Conservation (phyloP, 768 basidiomycete genomes). For the Suillus spraguei region DNA sequence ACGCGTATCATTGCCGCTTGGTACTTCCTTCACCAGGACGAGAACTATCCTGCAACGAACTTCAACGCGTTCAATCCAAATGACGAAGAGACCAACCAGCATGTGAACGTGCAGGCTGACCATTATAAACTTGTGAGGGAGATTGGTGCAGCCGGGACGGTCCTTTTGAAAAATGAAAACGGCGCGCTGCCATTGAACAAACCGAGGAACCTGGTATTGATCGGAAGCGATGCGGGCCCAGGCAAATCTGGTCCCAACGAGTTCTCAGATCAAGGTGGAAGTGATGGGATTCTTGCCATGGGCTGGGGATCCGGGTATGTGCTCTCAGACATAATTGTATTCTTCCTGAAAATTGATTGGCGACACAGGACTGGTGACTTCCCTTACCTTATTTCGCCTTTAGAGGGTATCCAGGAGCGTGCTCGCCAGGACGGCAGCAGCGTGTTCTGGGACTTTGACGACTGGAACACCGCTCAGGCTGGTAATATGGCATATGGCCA, state of each 20-base stretch:
- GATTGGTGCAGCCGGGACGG: slow-evolving; percentile 73
- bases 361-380: slow-evolving; percentile 57
- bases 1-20: slow-evolving; percentile 74
- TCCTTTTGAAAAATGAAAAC: slow-evolving; percentile 73
- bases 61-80: slow-evolving; percentile 67
- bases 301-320: slow-evolving; percentile 81
- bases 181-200: slow-evolving; percentile 57
- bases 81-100: slow-evolving; percentile 56
- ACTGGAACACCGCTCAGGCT: slow-evolving; percentile 58
- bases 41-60: slow-evolving; percentile 63
- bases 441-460: slow-evolving; percentile 63
- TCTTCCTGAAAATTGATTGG: background rate
- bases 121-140: slow-evolving; percentile 69
- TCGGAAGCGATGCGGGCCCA: slow-evolving; percentile 64
- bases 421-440: slow-evolving; percentile 62
- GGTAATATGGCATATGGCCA: slow-evolving; percentile 46
- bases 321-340: background rate
- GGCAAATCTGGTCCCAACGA: slow-evolving; percentile 64
- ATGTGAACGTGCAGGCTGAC: slow-evolving; percentile 69
- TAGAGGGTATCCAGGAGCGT: slow-evolving; percentile 71
- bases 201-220: slow-evolving; percentile 53
- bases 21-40: slow-evolving; percentile 62
- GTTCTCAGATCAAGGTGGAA: slow-evolving; percentile 58
- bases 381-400: slow-evolving; percentile 77
- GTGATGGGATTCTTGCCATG: slow-evolving; percentile 77